Conservation (phyloP, 164 flowering plant species). For the Piper longum region DNA sequence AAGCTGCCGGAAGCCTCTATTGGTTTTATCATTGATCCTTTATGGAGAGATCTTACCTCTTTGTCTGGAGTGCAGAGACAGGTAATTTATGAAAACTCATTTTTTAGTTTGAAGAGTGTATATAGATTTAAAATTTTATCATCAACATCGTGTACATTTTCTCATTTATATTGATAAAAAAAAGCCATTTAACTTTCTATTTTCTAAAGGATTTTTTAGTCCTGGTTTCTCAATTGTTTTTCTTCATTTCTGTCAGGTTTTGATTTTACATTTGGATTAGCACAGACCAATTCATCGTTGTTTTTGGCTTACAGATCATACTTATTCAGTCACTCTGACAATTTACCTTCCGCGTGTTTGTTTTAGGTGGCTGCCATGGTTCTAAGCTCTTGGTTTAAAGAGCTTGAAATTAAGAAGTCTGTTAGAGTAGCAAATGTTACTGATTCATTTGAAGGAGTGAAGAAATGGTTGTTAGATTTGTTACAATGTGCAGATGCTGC, state of each 20-base stretch:
- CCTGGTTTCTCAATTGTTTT: no score
- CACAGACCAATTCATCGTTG: no score
- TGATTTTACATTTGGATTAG: no score
- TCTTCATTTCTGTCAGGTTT: no score
- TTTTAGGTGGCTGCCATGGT: slow-evolving; percentile 79
- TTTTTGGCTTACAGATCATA: no score
- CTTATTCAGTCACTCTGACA: no score
- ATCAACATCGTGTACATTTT: no score
- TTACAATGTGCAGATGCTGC: slow-evolving; percentile 76
- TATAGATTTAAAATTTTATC: no score
- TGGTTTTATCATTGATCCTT: slow-evolving; percentile 44
- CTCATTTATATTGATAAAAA: no score
- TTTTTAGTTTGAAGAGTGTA: not conserved
- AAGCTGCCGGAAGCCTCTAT: slow-evolving; percentile 48
- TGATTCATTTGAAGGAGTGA: slow-evolving; percentile 25
- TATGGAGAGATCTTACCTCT: slow-evolving; percentile 64
- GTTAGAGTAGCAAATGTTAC: slow-evolving; percentile 14
- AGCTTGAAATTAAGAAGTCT: slow-evolving; percentile 27
- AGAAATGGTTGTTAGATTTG: slow-evolving; percentile 61
- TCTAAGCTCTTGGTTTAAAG: slow-evolving; percentile 85
- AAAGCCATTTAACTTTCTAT: no score
- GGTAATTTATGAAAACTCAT: slow-evolving; percentile 23
- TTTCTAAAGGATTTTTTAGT: no score
- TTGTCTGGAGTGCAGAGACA: slow-evolving; percentile 94
- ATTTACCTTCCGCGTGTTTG: not conserved